Percentiles rank a stretch among this genome's conserved stretches.
Evolutionary conservation across 371 early-diverging fungal genomes (phyloP).

Genomic region (Mucor plumbeus): DNA sequence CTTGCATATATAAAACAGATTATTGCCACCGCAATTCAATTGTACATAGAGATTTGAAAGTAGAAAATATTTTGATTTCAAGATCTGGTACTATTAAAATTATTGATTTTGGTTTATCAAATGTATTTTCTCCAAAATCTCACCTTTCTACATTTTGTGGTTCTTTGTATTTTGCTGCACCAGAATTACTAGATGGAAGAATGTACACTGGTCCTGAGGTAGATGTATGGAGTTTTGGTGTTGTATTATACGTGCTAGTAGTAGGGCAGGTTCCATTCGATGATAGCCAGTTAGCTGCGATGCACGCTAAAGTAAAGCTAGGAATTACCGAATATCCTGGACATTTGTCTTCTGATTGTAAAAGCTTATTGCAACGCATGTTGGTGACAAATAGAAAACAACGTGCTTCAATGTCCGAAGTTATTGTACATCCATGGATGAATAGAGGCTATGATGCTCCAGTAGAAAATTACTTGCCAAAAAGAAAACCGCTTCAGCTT

Average conservation of each 20-base stretch:
- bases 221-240: constrained; percentile 97
- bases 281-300: constrained; percentile 82
- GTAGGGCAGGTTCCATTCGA: constrained; percentile 97
- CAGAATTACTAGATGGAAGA: constrained; percentile 88
- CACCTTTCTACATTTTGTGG: constrained; percentile 93
- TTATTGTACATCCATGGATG: constrained; percentile 85
- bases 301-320: constrained; percentile 89
- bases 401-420: constrained; percentile 77
- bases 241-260: constrained; percentile 91
- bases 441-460: constrained; percentile 71
- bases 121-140: constrained; percentile 80
- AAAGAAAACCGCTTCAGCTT: constrained; percentile 64
- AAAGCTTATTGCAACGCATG: constrained; percentile 76
- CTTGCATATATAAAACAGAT: constrained; percentile 45
- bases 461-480: constrained; percentile 66
- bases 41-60: constrained; percentile 78
- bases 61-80: constrained; percentile 89
- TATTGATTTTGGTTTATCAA: constrained; percentile 95
- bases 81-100: constrained; percentile 79
- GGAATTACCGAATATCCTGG: constrained; percentile 82
- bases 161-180: constrained; percentile 95
- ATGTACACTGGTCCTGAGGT: constrained; percentile 93
- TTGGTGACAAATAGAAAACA: constrained; percentile 71
- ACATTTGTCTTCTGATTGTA: constrained; percentile 82
- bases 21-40: constrained; percentile 77